A percentile compares a stretch with the other conserved stretches of the same genome.
Evolutionary conservation across 257 asterid species (phyloP).

Genomic region (Forsythia suspensa): DNA sequence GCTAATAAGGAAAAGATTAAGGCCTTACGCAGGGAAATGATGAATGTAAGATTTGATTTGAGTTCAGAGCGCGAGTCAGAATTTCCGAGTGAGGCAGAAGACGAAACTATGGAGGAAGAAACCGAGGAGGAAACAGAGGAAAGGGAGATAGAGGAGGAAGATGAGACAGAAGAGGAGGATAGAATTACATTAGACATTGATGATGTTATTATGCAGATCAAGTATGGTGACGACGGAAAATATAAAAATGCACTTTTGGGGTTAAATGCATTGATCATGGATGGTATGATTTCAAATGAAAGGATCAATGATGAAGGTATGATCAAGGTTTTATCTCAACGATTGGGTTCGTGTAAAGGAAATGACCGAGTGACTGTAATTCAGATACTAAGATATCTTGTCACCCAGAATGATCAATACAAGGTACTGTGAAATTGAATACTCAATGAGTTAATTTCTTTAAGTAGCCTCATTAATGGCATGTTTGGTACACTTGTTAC

Average conservation of each 20-base stretch:
- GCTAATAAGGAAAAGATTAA: conserved; percentile 56
- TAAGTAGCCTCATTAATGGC: no score
- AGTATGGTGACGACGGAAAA: conserved; percentile 48
- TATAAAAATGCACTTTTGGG: conserved; percentile 44
- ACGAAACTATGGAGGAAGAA: conserved; percentile 19
- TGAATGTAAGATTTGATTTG: conserved; percentile 53
- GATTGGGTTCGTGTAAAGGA: conserved; percentile 47
- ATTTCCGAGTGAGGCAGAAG: conserved; percentile 27
- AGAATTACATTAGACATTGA: conserved; percentile 37
- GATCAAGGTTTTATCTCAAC: conserved; percentile 40
- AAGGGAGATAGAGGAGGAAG: conserved; percentile 19
- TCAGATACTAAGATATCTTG: conserved; percentile 47
- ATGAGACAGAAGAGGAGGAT: conserved; percentile 35
- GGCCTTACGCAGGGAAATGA: conserved; percentile 60
- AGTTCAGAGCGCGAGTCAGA: conserved; percentile 45
- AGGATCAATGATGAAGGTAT: conserved; percentile 50
- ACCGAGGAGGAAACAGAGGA: conserved; percentile 33
- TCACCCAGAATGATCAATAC: conserved; percentile 35
- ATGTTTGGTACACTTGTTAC: neutral
- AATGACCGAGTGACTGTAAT: conserved; percentile 51
- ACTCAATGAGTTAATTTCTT: neutral
- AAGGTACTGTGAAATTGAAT: conserved; percentile 45
- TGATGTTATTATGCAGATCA: conserved; percentile 52
- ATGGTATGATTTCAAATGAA: conserved; percentile 40
- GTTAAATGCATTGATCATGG: conserved; percentile 45